These are phyloP conservation scores for Diaporthe helianthi DNA, from an alignment of 2,329 filamentous ascomycete species.

Conservation along the genomic window DNA sequence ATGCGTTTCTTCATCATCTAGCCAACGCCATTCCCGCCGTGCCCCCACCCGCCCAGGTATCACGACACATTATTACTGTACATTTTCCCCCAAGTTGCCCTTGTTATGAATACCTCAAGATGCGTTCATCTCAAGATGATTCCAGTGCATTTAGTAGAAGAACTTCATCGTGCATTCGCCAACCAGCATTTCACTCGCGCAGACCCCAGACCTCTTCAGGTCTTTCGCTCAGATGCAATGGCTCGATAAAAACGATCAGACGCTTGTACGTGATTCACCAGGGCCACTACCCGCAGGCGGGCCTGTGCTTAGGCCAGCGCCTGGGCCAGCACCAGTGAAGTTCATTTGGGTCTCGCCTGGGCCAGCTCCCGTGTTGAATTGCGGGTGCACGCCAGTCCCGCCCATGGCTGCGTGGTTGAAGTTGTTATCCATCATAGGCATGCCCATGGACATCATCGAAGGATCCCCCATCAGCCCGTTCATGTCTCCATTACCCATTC, in stretches of 20 bases:
- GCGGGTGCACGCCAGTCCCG: slow-evolving; percentile 12
- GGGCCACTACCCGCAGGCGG: neutral
- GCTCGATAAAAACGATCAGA: neutral
- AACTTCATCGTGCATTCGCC: neutral
- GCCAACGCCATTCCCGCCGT: slow-evolving; percentile 6
- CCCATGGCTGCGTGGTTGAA: slow-evolving; percentile 20
- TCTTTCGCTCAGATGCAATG: neutral
- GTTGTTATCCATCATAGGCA: slow-evolving; percentile 32
- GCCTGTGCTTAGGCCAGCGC: slow-evolving; percentile 1
- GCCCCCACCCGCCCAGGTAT: slow-evolving; percentile 6
- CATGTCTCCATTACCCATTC: slow-evolving; percentile 32
- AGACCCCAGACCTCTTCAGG: neutral
- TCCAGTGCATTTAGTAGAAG: neutral
- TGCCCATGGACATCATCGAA: slow-evolving; percentile 32
- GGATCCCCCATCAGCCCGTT: slow-evolving; percentile 33
- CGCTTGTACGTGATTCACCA: neutral
- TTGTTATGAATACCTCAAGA: neutral
- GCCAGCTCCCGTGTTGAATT: slow-evolving; percentile 16
- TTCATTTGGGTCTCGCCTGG: neutral
- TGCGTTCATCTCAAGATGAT: neutral
- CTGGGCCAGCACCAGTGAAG: slow-evolving; percentile 2
- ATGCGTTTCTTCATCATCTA: slow-evolving; percentile 19
- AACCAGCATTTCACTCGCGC: neutral
- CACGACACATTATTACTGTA: slow-evolving; percentile 26
- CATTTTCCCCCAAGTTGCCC: slow-evolving; percentile 14